phyloP scores from a whole-genome alignment of 2,329 filamentous ascomycete species.

The Graphilbum sp. region DNA sequence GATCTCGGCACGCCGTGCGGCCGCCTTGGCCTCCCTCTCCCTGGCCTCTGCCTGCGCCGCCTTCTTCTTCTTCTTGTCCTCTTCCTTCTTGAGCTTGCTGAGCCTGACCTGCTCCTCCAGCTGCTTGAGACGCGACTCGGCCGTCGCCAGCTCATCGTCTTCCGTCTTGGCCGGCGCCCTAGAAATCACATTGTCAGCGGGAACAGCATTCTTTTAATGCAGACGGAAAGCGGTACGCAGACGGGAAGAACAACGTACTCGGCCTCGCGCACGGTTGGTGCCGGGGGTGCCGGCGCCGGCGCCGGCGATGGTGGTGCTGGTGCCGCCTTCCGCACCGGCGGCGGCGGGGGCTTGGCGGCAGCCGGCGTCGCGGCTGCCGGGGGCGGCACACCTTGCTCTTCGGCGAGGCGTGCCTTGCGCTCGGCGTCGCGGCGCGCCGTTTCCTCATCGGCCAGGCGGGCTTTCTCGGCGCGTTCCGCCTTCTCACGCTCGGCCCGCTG shows the following conservation, averaged over 20 bases:
- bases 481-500: slow-evolving; percentile 82
- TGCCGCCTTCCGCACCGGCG: slow-evolving; percentile 6
- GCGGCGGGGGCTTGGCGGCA: not conserved
- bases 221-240: no score
- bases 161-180: slow-evolving; percentile 52
- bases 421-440: slow-evolving; percentile 79
- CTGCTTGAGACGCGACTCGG: slow-evolving; percentile 68
- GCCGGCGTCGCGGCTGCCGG: slow-evolving; percentile 37
- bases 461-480: slow-evolving; percentile 71
- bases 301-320: no score
- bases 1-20: slow-evolving; percentile 75
- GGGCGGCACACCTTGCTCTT: slow-evolving; percentile 52
- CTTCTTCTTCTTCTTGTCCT: slow-evolving; percentile 87
- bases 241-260: no score
- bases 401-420: slow-evolving; percentile 64
- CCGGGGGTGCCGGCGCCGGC: no score
- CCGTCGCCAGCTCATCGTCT: slow-evolving; percentile 66
- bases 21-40: slow-evolving; percentile 73
- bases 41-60: slow-evolving; percentile 73
- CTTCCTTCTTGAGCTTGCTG: slow-evolving; percentile 88
- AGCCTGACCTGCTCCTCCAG: slow-evolving; percentile 88
- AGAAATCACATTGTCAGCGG: no score
- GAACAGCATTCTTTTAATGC: no score
- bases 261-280: no score
- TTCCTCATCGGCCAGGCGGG: slow-evolving; percentile 84